Percentiles rank a stretch among this genome's conserved stretches.
phyloP scores from a whole-genome alignment of 2,329 filamentous ascomycete species.

The Monosporascus sp. region DNA sequence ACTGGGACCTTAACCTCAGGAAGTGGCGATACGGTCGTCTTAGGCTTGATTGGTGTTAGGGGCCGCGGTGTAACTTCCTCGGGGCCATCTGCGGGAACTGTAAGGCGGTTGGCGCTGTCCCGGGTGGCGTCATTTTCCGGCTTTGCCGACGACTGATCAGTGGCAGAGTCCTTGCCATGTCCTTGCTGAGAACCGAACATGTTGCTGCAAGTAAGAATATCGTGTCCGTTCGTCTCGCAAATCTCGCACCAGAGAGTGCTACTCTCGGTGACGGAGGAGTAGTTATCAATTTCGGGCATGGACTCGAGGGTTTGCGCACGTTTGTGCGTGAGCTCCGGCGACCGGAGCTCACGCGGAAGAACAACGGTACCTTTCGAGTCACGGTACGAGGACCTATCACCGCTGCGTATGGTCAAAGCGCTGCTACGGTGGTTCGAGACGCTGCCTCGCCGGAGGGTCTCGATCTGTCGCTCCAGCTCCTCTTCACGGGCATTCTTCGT shows the following conservation, averaged over 20 bases:
- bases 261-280: constrained; percentile 67
- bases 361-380: constrained; percentile 65
- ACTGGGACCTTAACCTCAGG: constrained; percentile 46
- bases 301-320: constrained; percentile 57
- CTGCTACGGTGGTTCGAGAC: constrained; percentile 44
- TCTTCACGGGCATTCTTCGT: constrained; percentile 71
- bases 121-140: constrained; percentile 33
- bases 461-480: constrained; percentile 79
- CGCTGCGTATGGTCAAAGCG: constrained; percentile 44
- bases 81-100: constrained; percentile 27
- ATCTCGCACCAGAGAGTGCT: constrained; percentile 89
- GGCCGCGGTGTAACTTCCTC: constrained; percentile 50
- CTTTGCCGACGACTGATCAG: constrained; percentile 14
- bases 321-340: constrained; percentile 43
- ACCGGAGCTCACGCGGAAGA: constrained; percentile 47
- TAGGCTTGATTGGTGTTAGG: constrained; percentile 47
- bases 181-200: constrained; percentile 60
- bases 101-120: constrained; percentile 35
- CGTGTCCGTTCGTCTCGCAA: constrained; percentile 85
- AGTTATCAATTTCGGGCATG: constrained; percentile 65
- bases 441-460: constrained; percentile 52
- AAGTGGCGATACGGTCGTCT: constrained; percentile 34
- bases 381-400: constrained; percentile 53
- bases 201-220: constrained; percentile 89
- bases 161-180: constrained; percentile 14